Base-by-base conservation (phyloP, 75 land plant genomes). In the Pseudotsuga menziesii region DNA sequence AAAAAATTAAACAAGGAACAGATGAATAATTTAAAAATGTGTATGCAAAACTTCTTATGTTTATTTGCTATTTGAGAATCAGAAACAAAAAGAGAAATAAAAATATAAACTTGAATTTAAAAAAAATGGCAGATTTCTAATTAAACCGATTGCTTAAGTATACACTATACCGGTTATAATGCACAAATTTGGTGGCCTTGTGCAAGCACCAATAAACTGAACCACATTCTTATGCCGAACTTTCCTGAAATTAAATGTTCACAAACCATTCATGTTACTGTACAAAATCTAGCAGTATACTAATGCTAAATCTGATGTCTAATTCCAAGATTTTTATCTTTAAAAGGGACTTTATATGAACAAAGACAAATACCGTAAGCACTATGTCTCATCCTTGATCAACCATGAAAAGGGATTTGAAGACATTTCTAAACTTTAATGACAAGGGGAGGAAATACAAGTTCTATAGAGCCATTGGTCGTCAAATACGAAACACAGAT, bases 181-280 rank as follows among this genome's bases (percentile, higher is more conserved):
- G 76, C 92, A 96, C 66, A 96, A 82, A 78, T 81, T 86, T 48
- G 99, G 95, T 64, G 98, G 91, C 59, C 80, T 90, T 17, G 99
- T 96, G 79, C 99, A 96, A 75, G 98, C 97, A 71, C 99, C 98
- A 77, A 96, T 94, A 66, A 96, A 96, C 85, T 94, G 98, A 78
- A 96, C 99, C 69, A 96, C 98, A 78, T 96, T 94, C 80, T 94
- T 94, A 74, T 96, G 99, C 4, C 99, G 85, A 67, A 96, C 93
- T 78, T 96, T 96, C 83, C 99, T 96, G 98, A 20, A 83, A 69
- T 41, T 54, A 25, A 41, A 41, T 39, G n/a, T 29, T 20, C 39
- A 41, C 44, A 67, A n/a, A 17, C 36, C 39, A n/a, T 19, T 19
- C 5, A 67, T 26, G 27, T 25, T 3, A 25, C 25, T 23, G 23